Conservation (phyloP, 139 green algal genomes). For the Tetradesmus obliquus region DNA sequence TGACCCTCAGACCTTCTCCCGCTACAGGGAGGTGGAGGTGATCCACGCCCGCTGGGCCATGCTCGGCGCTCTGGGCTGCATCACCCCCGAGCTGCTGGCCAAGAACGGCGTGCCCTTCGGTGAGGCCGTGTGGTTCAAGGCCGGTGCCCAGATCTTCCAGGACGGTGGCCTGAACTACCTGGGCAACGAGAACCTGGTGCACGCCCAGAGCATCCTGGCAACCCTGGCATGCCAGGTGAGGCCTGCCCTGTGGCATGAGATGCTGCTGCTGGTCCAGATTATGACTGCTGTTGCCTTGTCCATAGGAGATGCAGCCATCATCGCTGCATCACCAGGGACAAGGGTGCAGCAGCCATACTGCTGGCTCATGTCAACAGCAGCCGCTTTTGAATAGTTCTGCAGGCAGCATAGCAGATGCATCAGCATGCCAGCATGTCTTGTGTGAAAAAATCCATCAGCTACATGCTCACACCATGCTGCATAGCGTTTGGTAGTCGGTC, state of each 20-base stretch:
- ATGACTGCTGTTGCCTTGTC: background rate
- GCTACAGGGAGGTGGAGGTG: slow-evolving; percentile 77
- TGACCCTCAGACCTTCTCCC: slow-evolving; percentile 94
- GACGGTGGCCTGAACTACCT: slow-evolving; percentile 88
- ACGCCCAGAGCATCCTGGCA: slow-evolving; percentile 93
- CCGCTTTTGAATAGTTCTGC: no score
- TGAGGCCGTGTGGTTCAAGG: slow-evolving; percentile 93
- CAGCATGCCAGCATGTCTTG: no score
- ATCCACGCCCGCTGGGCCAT: slow-evolving; percentile 87
- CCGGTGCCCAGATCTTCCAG: slow-evolving; percentile 82
- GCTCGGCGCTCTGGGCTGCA: slow-evolving; percentile 71
- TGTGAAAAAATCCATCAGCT: background rate
- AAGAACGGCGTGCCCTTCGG: slow-evolving; percentile 69
- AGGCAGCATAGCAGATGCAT: no score
- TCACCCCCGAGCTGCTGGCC: slow-evolving; percentile 67
- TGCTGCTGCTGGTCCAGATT: no score
- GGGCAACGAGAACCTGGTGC: slow-evolving; percentile 80
- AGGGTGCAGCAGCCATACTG: no score
- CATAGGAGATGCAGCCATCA: no score
- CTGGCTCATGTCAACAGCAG: no score
- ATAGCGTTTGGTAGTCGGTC: background rate
- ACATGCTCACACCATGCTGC: background rate
- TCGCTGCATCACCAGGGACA: no score
- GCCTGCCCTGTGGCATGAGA: background rate
- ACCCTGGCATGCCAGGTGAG: slow-evolving; percentile 88